Conservation (phyloP, 495 filamentous ascomycete genomes). For the Penicillium herquei region DNA sequence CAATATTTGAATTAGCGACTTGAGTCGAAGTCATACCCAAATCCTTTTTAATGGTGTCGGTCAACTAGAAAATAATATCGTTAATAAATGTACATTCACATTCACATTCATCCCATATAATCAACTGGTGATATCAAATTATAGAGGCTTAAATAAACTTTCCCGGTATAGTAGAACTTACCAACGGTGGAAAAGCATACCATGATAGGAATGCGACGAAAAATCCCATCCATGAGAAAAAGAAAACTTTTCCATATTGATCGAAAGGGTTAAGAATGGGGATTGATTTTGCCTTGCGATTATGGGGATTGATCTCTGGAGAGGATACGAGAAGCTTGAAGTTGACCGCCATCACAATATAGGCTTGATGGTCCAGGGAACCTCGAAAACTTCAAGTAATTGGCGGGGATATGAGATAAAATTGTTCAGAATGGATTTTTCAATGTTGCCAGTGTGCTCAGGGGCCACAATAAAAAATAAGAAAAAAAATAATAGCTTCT, state of each 20-base stretch:
- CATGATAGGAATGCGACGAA: conserved; percentile 95
- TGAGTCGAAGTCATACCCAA: conserved; percentile 68
- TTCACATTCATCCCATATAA: too few relatives aligned
- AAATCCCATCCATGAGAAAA: conserved; percentile 94
- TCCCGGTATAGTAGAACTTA: conserved; percentile 38
- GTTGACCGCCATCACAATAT: conserved; percentile 14
- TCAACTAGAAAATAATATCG: conserved; percentile 47
- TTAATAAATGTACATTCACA: too few relatives aligned
- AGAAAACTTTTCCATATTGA: conserved; percentile 84
- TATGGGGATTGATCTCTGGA: conserved; percentile 66
- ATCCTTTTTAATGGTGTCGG: conserved; percentile 74
- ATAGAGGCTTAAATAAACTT: too few relatives aligned
- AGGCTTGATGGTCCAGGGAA: too few relatives aligned
- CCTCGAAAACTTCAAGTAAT: too few relatives aligned
- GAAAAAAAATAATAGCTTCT: too few relatives aligned
- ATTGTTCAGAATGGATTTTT: too few relatives aligned
- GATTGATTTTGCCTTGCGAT: conserved; percentile 75
- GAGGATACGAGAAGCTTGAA: conserved; percentile 30
- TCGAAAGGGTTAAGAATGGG: conserved; percentile 79
- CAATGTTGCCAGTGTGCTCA: too few relatives aligned
- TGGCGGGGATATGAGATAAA: too few relatives aligned
- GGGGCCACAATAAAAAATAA: too few relatives aligned
- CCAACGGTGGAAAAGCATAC: conserved; percentile 78
- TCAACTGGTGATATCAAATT: too few relatives aligned
- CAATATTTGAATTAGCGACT: conserved; percentile 88